Evolutionary conservation across 2,329 filamentous ascomycete genomes (phyloP).

Genomic region (Fusarium mangiferae): DNA sequence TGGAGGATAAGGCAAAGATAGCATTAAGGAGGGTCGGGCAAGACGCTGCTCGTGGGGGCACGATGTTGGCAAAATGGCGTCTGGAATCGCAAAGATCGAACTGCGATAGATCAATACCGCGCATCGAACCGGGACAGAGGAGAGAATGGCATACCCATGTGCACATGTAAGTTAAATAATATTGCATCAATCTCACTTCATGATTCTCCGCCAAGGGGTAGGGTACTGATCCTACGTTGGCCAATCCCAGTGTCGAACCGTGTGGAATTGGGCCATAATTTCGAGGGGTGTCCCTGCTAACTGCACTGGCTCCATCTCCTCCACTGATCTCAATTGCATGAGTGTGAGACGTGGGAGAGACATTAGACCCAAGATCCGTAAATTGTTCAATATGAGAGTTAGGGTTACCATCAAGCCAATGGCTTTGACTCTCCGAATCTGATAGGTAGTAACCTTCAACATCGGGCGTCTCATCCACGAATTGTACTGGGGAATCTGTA

Average conservation of each 20-base stretch:
- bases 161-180: conserved; percentile 45
- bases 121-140: accelerated
- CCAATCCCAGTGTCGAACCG: conserved; percentile 12
- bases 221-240: conserved; percentile 7
- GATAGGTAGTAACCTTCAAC: conserved; percentile 29
- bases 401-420: background rate
- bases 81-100: conserved; percentile 55
- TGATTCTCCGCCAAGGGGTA: conserved; percentile 37
- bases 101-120: conserved; percentile 37
- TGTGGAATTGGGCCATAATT: background rate
- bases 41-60: conserved; percentile 62
- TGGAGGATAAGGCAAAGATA: conserved; percentile 65
- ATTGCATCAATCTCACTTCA: conserved; percentile 43
- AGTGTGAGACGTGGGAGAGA: background rate
- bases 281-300: background rate
- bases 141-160: conserved; percentile 37
- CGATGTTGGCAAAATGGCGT: conserved; percentile 62
- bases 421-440: background rate
- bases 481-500: conserved; percentile 8
- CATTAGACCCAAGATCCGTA: background rate
- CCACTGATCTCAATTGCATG: background rate
- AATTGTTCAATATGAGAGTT: background rate
- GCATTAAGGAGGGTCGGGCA: conserved; percentile 66
- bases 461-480: conserved; percentile 27
- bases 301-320: background rate